Base-by-base conservation (phyloP, 495 filamentous ascomycete genomes). In the Pseudevernia furfuracea region DNA sequence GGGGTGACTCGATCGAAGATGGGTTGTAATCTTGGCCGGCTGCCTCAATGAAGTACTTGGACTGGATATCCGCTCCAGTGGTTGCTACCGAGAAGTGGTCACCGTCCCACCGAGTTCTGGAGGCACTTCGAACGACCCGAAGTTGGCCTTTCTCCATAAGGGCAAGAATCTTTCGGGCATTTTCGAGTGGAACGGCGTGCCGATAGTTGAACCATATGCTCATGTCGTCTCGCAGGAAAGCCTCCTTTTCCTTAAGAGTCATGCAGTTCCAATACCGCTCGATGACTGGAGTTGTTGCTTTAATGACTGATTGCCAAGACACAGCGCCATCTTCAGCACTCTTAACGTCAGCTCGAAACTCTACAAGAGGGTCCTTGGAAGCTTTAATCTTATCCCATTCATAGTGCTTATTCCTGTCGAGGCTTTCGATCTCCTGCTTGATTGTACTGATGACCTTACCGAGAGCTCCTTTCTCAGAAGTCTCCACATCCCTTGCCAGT, bases 401-500 rank as follows among this genome's bases (percentile, higher is more conserved):
- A 15, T 17, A 30, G 2, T 15, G 19, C 19, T 56, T 36, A 14
- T 7, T 2, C 17, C 53, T 10, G 3, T 36, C 53, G 10, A 56
- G 28, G 28, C 21, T 17, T 41, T 41, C 58, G 37, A 60, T 32
- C 38, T 60, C 28, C 36, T 25, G 25, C 30, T 46, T 34, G 37
- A 43, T n/a, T 4, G 37, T 60, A 21, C 8, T 11, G 14, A 41
- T 14, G 17, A 60, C 34, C 58, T 41, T 60, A 15, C 14, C 15
- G 25, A 56, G 23, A 56, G 28, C 53, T 25, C 28, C 23, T 32
- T 21, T 25, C 4, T 30, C 14, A 15, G 19, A 17, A 30, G 7
- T 60, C 21, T 60, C 58, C 30, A 60, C 3, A 5, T 60, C 37
- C 36, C 53, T 60, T n/a, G 58, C 58, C 11, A 41, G 58, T 28